A percentile compares a stretch with the other conserved stretches of the same genome.
Evolutionary conservation across 169 alveolate species (phyloP).

Genomic region (Cryptosporidium ubiquitum): DNA sequence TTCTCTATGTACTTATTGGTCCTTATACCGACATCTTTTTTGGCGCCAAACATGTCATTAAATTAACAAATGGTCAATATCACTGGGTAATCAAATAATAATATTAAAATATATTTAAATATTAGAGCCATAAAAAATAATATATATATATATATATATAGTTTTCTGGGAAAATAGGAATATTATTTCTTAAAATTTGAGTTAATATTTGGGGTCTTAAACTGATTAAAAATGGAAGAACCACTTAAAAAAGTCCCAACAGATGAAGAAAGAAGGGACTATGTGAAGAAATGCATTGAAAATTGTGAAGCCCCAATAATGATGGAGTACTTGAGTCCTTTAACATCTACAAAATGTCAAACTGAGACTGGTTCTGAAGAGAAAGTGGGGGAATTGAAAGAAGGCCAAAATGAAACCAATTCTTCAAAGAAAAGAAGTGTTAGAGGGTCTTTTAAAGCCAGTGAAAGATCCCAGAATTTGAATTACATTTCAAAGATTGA

Average conservation of each 20-base stretch:
- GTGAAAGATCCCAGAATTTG: conserved; percentile 37
- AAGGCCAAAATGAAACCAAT: not conserved
- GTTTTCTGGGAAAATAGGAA: no score
- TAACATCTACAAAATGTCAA: not conserved
- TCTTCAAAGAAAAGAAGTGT: conserved; percentile 11
- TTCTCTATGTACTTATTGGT: not conserved
- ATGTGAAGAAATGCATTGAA: conserved; percentile 16
- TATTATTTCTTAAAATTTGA: no score
- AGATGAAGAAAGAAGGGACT: not conserved
- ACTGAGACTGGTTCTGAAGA: not conserved
- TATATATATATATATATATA: no score
- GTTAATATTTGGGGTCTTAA: not conserved
- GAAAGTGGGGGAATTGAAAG: not conserved
- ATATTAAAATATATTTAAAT: no score
- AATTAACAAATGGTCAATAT: not conserved
- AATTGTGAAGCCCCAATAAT: conserved; percentile 66
- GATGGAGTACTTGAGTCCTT: conserved; percentile 2
- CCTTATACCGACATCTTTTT: not conserved
- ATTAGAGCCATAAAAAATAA: no score
- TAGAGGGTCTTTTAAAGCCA: conserved; percentile 51
- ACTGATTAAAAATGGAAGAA: not conserved
- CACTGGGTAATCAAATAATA: not conserved
- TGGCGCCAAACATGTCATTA: not conserved
- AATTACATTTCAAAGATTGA: not conserved
- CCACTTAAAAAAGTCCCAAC: not conserved